Base-by-base conservation (phyloP, 192 early-diverging fungal species). In the Diversispora epigaea region DNA sequence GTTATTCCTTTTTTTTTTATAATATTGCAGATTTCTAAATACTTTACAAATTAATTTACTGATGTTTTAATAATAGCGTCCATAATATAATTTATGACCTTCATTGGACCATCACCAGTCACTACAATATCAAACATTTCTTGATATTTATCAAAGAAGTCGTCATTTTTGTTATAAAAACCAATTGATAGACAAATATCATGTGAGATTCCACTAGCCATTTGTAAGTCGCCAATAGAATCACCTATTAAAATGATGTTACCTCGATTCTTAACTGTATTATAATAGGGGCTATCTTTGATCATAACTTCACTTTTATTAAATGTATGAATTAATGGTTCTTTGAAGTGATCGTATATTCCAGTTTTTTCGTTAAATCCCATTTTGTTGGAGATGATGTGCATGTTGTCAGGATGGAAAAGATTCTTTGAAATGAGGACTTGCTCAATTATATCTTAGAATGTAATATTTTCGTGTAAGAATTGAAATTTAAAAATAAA, bases 221-320 rank as follows among this genome's bases (percentile, higher is more conserved):
- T 93, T 22, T 84, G 76, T 43, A 91, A 73, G 78, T 93, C 92
- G 2, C 91, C 91, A 14, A 90, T 45, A n/a, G 88, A 90, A 77
- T 92, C 92, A 45, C 91, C 91, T 76, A 92, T 76, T 61, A 93
- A 46, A 19, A 92, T 89, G n/a, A 92, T 84, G 76, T 91, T 91
- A n/a, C 41, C 56, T 21, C 89, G 76, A 15, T 80, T 56, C 43
- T 82, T 73, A 47, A 90, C 80, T 43, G 70, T 73, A 6, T 43
- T 50, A 12, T 84, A 77, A 72, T 88, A 86, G 10, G 79, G 73
- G 0, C 82, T 82, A 3, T 77, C 77, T 64, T 82, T 81, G 10
- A 93, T 52, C 15, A 73, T 77, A 19, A 87, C 80, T 69, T 92
- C 89, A 64, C 82, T 81, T 80, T 93, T 93, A 81, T 92, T 93